Evolutionary conservation across 2,329 filamentous ascomycete genomes (phyloP).

Genomic region (Leptographium lundbergii): DNA sequence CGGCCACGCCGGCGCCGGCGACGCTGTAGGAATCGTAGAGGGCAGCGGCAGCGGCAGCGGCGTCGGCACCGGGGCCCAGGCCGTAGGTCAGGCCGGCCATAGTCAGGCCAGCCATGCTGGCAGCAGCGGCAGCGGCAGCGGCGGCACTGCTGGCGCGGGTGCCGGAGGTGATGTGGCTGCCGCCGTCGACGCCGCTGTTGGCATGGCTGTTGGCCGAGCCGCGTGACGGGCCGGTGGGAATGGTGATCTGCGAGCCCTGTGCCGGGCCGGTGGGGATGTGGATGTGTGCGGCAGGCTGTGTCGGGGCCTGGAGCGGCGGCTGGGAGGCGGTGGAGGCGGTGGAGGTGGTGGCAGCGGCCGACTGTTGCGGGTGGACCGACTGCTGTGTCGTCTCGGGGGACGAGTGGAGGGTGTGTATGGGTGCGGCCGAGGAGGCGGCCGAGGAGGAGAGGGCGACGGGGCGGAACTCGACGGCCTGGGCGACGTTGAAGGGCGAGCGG

Average conservation of each 20-base stretch:
- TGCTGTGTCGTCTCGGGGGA: slow-evolving; percentile 6
- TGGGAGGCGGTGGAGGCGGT: neutral
- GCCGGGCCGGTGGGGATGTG: slow-evolving; percentile 7
- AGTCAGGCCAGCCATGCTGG: neutral
- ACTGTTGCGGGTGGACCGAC: neutral
- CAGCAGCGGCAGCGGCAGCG: neutral
- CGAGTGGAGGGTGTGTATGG: neutral
- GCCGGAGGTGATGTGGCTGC: neutral
- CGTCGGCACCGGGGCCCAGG: slow-evolving; percentile 4
- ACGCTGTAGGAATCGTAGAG: slow-evolving; percentile 7
- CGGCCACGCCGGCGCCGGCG: slow-evolving; percentile 13
- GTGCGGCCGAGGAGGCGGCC: neutral
- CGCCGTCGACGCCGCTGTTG: neutral
- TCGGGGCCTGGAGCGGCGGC: neutral
- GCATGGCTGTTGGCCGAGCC: neutral
- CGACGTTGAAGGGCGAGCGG: slow-evolving; percentile 12
- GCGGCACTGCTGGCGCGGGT: neutral
- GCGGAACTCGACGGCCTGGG: slow-evolving; percentile 12
- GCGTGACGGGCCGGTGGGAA: slow-evolving; percentile 10
- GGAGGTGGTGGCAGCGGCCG: neutral
- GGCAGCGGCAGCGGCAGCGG: neutral
- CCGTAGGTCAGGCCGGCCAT: slow-evolving; percentile 14
- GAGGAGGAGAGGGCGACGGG: neutral
- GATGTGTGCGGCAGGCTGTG: neutral
- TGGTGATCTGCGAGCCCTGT: slow-evolving; percentile 2